Evolutionary conservation across 2,329 filamentous ascomycete species (phyloP).

Genomic region (Alternaria viburni): DNA sequence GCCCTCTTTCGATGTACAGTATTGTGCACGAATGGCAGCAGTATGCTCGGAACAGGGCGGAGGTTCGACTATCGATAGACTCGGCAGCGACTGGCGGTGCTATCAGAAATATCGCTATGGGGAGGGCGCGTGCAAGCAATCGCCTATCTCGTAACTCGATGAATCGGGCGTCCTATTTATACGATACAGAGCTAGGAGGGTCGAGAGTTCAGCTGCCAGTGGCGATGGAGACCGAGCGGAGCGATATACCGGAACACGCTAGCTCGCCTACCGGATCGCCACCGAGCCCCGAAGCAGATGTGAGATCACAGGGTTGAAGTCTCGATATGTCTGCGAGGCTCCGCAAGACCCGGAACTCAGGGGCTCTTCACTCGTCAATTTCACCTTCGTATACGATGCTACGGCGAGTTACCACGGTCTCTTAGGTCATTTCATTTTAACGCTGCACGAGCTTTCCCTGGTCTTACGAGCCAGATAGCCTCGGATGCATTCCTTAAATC

Average conservation of each 20-base stretch:
- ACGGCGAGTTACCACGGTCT: neutral
- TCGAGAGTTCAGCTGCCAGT: neutral
- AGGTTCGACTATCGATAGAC: slow-evolving; percentile 14
- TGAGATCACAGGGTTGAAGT: neutral
- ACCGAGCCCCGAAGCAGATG: neutral
- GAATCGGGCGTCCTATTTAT: neutral
- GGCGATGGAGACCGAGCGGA: neutral
- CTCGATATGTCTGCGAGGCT: too few relatives aligned
- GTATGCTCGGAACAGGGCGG: slow-evolving; percentile 1
- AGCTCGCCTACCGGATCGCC: neutral
- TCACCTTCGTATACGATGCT: neutral
- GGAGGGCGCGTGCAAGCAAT: slow-evolving; percentile 4
- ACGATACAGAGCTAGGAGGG: neutral
- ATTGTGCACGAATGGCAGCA: slow-evolving; percentile 11
- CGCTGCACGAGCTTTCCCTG: neutral
- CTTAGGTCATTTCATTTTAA: neutral
- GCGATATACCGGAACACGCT: neutral
- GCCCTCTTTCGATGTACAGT: slow-evolving; percentile 9
- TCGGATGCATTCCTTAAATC: neutral
- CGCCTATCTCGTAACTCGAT: slow-evolving; percentile 4
- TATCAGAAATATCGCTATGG: slow-evolving; percentile 2
- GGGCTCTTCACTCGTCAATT: neutral
- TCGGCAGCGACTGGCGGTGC: slow-evolving; percentile 4
- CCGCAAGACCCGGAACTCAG: neutral
- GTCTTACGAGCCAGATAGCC: neutral